Base-by-base conservation (phyloP, 225 moss, liverwort and hornwort species). In the Bryum argenteum region DNA sequence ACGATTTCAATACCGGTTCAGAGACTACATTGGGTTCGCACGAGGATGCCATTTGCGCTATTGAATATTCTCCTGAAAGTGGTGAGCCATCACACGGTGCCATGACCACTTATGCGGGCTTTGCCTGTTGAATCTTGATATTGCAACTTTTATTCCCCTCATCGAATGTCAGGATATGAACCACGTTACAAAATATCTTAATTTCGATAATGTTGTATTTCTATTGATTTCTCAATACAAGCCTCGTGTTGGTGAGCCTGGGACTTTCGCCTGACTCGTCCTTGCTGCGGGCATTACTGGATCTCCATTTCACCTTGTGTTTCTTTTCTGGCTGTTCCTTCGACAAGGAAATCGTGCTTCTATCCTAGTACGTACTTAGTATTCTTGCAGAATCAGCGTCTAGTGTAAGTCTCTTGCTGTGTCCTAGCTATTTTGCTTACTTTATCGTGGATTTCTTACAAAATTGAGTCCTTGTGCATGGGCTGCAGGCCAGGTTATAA, bases 11-110 rank as follows among this genome's bases (percentile, higher is more conserved):
- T 75, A 87, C 89, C 21, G 88, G 83, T 63, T 81, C 85, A 69
- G 94, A 88, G 76, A 85, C 85, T 81, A 55, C 75, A 38, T 62
- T 98, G 37, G 97, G 97, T 72, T 88, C 81, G 12, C 97, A 98
- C 48, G 88, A 98, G 33, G 89, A 81, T 60, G 82, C 85, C 33
- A 82, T 94, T 23, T 83, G 79, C 85, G 89, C 83, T 71, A 87
- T 94, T 22, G 90, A 94, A 55, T 98, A 92, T 61, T 98, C 97
- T 9, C 75, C 83, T 73, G 75, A 77, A 70, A 90, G 94, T 76
- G 92, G 95, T 96, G 65, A 81, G 84, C 65, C 61, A 48, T 19
- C 50, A 16, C 38, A 39, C 11, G 15, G 21, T 58, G 54, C 61
- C 26, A 70, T 28, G 63, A 9, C 9, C 7, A 23, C 33, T 58